Base-by-base conservation (phyloP, 1,284 basidiomycete genomes). In the Agaricales sp. region DNA sequence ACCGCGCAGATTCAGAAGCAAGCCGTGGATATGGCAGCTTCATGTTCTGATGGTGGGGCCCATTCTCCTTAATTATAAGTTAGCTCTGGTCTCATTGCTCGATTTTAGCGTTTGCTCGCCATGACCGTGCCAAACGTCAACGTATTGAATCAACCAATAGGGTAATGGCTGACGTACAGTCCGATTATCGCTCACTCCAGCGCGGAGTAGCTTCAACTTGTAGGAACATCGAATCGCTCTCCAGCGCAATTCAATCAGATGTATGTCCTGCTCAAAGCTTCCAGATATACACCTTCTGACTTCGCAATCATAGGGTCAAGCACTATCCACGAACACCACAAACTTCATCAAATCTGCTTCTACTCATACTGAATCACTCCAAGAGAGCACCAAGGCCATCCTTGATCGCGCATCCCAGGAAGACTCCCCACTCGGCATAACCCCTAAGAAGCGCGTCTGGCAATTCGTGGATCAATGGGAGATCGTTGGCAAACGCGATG, bases 381-480 rank as follows among this genome's bases (percentile, higher is more conserved):
- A 75, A 43, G 66, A 74, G 26, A 70, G 71, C 1, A 73, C 74
- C 4, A 66, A 71, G 25, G 65, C 67, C 11, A 65, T 89, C n/a
- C 57, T 73, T 2, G 73, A 78, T 20, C 67, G 80, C 49, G 85
- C 81, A 3, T 71, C 75, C 2, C 71, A 67, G 50, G 78, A 81
- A 50, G 86, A 87, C 56, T 60, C 65, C 23, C 65, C 81, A 2
- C 85, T 80, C 8, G 87, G 86, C 6, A 65, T 64, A 49, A 90
- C 87, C 2, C 87, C 87, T 21, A 75, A 74, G 41, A 89, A 87
- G 66, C 78, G 82, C 37, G 64, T 63, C 26, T 84, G 81, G 77
- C 65, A 80, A 51, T 83, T 80, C 54, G 67, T 71, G 3, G 81
- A 85, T 52, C 64, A 77, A 48, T 88, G 87, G 84, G 71, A 79